phyloP scores from a whole-genome alignment of 352 stramenopile species.

The Albugo laibachii region DNA sequence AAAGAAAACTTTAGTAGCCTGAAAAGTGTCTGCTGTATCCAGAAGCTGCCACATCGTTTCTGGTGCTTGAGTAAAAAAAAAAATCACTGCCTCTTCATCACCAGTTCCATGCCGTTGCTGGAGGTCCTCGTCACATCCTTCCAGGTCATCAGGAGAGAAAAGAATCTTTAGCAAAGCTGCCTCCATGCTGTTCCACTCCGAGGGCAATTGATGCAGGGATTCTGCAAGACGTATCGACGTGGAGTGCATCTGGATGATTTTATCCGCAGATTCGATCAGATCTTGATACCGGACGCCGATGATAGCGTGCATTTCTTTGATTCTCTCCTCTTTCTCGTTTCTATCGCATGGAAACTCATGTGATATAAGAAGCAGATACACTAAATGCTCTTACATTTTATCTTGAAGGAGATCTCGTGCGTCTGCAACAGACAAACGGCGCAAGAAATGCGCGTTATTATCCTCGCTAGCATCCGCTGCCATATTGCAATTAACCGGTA shows the following conservation, averaged over 20 bases:
- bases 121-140: not conserved
- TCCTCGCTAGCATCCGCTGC: not conserved
- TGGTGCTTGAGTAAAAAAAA: constrained; percentile 27
- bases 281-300: constrained; percentile 84
- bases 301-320: constrained; percentile 85
- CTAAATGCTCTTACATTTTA: constrained; percentile 23
- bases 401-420: constrained; percentile 64
- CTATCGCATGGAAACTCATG: constrained; percentile 2
- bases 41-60: constrained; percentile 54
- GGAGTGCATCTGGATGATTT: constrained; percentile 85
- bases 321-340: constrained; percentile 74
- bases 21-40: constrained; percentile 33
- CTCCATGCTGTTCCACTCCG: constrained; percentile 60
- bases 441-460: constrained; percentile 34
- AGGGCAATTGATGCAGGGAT: constrained; percentile 67
- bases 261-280: constrained; percentile 84
- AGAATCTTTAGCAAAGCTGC: constrained; percentile 8
- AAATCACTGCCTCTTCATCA: constrained; percentile 14
- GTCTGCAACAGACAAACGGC: constrained; percentile 57
- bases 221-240: constrained; percentile 55
- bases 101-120: not conserved
- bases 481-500: not conserved
- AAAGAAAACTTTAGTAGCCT: constrained; percentile 27
- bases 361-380: not conserved
- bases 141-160: not conserved